Evolutionary conservation across 1,139 yeast species (phyloP).

Genomic region (Blastobotrys elegans): DNA sequence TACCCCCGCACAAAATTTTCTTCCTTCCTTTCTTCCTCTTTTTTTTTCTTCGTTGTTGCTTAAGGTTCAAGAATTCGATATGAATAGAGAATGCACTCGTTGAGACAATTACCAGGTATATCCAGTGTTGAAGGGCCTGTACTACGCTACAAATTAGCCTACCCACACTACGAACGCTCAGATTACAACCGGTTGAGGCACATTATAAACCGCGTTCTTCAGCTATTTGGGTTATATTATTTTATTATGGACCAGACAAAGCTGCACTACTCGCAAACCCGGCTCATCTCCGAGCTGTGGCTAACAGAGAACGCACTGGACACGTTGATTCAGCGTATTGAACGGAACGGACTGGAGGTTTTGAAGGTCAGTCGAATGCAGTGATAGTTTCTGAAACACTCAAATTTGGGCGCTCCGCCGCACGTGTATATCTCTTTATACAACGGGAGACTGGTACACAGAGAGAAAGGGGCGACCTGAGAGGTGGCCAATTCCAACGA

Average conservation of each 20-base stretch:
- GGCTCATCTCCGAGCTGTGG: neutral
- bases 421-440: too few relatives aligned
- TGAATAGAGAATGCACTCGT: neutral
- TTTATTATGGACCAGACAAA: neutral
- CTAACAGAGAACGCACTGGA: neutral
- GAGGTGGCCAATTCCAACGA: too few relatives aligned
- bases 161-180: neutral
- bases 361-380: neutral
- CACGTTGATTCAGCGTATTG: neutral
- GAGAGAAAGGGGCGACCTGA: too few relatives aligned
- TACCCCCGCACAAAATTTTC: too few relatives aligned
- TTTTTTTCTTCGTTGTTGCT: too few relatives aligned
- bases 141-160: neutral
- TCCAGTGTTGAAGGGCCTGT: neutral
- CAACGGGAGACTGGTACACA: too few relatives aligned
- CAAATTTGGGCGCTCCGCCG: too few relatives aligned
- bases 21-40: too few relatives aligned
- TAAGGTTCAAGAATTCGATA: too few relatives aligned
- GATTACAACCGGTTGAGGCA: neutral
- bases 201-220: neutral
- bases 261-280: neutral
- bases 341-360: neutral
- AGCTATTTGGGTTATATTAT: neutral
- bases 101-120: neutral
- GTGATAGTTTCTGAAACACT: too few relatives aligned